Percentiles rank a stretch among this genome's conserved stretches.
Evolutionary conservation across 2,329 filamentous ascomycete genomes (phyloP).

Genomic region (Ceratocystis colombiana): DNA sequence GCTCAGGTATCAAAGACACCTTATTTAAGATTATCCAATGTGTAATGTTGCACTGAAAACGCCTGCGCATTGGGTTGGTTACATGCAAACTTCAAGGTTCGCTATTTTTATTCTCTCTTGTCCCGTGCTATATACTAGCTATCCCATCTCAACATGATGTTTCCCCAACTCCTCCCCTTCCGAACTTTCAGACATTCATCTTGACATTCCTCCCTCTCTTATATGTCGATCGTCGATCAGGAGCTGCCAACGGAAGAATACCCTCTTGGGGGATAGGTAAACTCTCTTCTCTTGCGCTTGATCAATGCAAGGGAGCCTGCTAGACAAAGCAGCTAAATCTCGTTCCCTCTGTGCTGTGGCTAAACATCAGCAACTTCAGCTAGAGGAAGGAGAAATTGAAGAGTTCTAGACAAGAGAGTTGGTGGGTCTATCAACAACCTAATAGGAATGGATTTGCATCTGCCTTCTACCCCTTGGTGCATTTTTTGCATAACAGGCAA

Average conservation of each 20-base stretch:
- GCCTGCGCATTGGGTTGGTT: not conserved
- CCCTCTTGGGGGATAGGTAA: not conserved
- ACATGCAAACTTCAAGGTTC: conserved; percentile 12
- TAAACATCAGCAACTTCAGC: not conserved
- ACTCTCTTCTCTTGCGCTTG: not conserved
- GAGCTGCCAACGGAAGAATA: conserved; percentile 11
- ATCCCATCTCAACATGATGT: not conserved
- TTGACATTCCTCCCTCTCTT: not conserved
- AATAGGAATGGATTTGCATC: no score
- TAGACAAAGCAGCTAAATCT: not conserved
- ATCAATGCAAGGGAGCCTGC: not conserved
- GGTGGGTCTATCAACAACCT: no score
- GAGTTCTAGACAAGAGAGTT: no score
- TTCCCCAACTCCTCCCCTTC: not conserved
- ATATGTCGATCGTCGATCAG: conserved; percentile 15
- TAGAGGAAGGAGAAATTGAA: not conserved
- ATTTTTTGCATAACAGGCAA: no score
- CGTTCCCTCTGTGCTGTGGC: not conserved
- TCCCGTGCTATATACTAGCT: not conserved
- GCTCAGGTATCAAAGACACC: not conserved
- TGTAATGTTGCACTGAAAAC: conserved; percentile 14
- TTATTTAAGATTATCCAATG: conserved; percentile 10
- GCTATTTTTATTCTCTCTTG: conserved; percentile 6
- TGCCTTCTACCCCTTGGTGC: no score
- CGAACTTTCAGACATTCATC: conserved; percentile 3